These are phyloP conservation scores for Begonia fuchsioides DNA, from an alignment of 306 rosid species.

Conservation along the genomic window DNA sequence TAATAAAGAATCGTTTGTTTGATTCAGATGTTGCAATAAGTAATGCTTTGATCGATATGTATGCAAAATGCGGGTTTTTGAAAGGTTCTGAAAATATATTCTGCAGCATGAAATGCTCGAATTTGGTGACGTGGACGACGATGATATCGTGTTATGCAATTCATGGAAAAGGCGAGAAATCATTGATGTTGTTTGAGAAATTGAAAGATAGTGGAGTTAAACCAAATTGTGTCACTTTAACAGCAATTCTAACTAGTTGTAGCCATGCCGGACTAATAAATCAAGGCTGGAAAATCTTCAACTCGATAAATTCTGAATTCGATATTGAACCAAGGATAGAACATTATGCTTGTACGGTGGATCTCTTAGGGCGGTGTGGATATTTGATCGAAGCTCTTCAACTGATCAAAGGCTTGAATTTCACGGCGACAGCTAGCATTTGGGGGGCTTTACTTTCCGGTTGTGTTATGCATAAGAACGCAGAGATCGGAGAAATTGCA, in stretches of 20 bases:
- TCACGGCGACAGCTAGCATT: conserved; percentile 28
- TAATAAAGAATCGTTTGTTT: conserved; percentile 20
- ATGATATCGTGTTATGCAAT: conserved; percentile 57
- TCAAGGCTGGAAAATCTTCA: conserved; percentile 46
- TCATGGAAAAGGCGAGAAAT: conserved; percentile 58
- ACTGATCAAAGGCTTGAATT: conserved; percentile 24
- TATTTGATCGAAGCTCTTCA: conserved; percentile 40
- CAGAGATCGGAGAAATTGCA: conserved; percentile 56
- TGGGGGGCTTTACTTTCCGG: conserved; percentile 82
- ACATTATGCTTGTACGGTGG: conserved; percentile 65
- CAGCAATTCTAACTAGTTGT: conserved; percentile 51
- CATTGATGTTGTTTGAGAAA: conserved; percentile 31
- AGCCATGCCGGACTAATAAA: conserved; percentile 47
- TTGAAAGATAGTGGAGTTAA: conserved; percentile 28
- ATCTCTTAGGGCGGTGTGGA: conserved; percentile 55
- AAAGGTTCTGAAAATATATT: conserved; percentile 38
- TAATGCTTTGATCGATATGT: conserved; percentile 57
- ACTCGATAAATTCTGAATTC: conserved; percentile 22
- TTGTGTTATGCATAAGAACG: conserved; percentile 48
- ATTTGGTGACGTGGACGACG: conserved; percentile 55
- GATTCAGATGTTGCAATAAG: conserved; percentile 30
- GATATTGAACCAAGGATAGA: conserved; percentile 39
- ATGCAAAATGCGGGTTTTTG: conserved; percentile 53
- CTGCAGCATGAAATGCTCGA: conserved; percentile 17
- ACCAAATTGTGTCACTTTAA: conserved; percentile 45